Base-by-base conservation (phyloP, 345 rosid species). In the Euphorbia lathyris region DNA sequence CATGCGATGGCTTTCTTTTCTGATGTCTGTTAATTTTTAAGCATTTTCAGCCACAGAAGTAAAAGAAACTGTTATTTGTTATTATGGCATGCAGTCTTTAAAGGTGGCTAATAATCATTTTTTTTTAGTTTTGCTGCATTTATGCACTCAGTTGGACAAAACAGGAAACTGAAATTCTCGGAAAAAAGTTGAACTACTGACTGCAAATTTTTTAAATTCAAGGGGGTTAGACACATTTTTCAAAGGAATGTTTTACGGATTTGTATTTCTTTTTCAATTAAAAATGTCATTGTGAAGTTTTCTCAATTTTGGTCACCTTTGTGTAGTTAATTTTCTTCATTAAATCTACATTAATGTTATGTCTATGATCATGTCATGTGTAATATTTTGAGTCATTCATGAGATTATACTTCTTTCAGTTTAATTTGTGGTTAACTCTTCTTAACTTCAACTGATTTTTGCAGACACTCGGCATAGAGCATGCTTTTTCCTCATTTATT, bases 401-500 rank as follows among this genome's bases (percentile, higher is more conserved):
- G 23, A 6, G 59, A 26, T n/a, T 36, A n/a, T 29, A 51, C 74
- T 20, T 30, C 29, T 42, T 64, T 51, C 27, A 16, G 19, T 58
- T 58, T 48, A 34, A 58, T 45, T 25, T 25, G 52, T n/a, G 63
- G 27, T 63, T 72, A 65, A n/a, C 58, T 7, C 42, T 70, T 63
- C 43, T 62, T 47, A n/a, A 7, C 27, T 32, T 30, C 57, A 2
- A 13, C 11, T 45, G 11, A 67, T 69, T 47, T 38, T 63, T 88
- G 88, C 97, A 95, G 99, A 95, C 97, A 17, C 97, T 95, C 69
- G 98, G 99, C 65, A 87, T 90, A 34, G 80, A 80, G 25, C 99
- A 95, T 68, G 97, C 98, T 19, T 95, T 95, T 84, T 92, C 99
- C 70, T 95, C 99, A 3, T 95, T 90, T 73, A 95, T 95, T 80